A percentile compares a stretch with the other conserved stretches of the same genome.
phyloP scores from a whole-genome alignment of 257 asterid species.

The Ehretia macrophylla region DNA sequence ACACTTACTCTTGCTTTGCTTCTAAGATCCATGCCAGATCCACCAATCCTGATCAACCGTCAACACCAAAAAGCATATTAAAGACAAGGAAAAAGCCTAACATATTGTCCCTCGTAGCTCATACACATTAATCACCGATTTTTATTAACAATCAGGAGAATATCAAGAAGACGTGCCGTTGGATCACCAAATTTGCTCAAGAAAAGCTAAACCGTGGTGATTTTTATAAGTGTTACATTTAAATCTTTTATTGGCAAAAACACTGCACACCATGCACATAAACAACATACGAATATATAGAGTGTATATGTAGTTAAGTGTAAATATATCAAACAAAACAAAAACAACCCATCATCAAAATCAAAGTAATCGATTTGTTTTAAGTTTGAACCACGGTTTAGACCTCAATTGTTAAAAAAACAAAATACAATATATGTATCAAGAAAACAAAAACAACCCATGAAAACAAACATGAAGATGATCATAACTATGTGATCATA shows the following conservation, averaged over 20 bases:
- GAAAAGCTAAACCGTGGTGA: too few relatives aligned
- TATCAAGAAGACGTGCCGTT: too few relatives aligned
- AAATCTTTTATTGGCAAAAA: background rate
- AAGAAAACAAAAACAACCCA: background rate
- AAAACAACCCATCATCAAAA: background rate
- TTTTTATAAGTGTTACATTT: too few relatives aligned
- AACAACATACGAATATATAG: too few relatives aligned
- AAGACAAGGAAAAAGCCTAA: background rate
- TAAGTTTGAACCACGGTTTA: too few relatives aligned
- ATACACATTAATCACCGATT: too few relatives aligned
- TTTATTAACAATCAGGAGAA: too few relatives aligned
- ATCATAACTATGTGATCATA: conserved; percentile 4
- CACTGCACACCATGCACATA: background rate
- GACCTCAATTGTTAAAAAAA: too few relatives aligned
- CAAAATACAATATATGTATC: too few relatives aligned
- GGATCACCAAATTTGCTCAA: too few relatives aligned
- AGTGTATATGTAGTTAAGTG: too few relatives aligned
- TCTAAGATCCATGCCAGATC: conserved; percentile 92
- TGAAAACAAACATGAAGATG: background rate
- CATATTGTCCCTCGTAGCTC: background rate
- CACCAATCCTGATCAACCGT: conserved; percentile 72
- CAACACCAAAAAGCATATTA: conserved; percentile 3
- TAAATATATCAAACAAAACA: background rate
- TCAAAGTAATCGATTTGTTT: too few relatives aligned
- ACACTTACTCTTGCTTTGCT: conserved; percentile 82